Evolutionary conservation across 2,329 filamentous ascomycete genomes (phyloP).

Genomic region (Endoconidiophora laricicola): DNA sequence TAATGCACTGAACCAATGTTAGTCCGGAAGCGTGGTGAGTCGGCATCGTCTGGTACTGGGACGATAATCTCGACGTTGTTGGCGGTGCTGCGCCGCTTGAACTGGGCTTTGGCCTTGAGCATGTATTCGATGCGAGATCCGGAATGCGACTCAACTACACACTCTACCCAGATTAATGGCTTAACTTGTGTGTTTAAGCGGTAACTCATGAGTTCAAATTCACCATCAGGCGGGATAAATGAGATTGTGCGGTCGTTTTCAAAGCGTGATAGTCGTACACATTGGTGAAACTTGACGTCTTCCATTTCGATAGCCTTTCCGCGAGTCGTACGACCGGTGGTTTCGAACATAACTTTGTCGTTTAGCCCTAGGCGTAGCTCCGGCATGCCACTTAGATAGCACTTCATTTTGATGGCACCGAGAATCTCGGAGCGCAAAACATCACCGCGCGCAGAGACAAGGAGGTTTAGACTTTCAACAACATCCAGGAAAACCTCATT

Average conservation of each 20-base stretch:
- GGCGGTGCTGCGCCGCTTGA: constrained; percentile 91
- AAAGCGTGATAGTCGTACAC: constrained; percentile 84
- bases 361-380: constrained; percentile 87
- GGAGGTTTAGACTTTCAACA: constrained; percentile 85
- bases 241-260: constrained; percentile 98
- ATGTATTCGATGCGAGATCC: constrained; percentile 96
- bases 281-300: constrained; percentile 98
- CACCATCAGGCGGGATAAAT: constrained; percentile 94
- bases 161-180: constrained; percentile 97
- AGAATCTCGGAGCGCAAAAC: constrained; percentile 92
- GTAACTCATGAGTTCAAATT: constrained; percentile 99
- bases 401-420: constrained; percentile 98
- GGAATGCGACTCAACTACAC: constrained; percentile 88
- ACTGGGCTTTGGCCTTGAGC: constrained; percentile 94
- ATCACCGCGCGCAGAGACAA: constrained; percentile 87
- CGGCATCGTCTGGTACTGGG: constrained; percentile 91
- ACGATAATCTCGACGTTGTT: constrained; percentile 99
- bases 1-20: constrained; percentile 97
- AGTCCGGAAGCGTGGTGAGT: constrained; percentile 87
- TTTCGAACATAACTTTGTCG: constrained; percentile 99
- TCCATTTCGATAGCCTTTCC: constrained; percentile 99
- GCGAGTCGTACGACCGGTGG: constrained; percentile 78
- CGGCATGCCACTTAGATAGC: constrained; percentile 95
- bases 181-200: constrained; percentile 97
- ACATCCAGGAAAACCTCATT: constrained; percentile 99